Base-by-base conservation (phyloP, 768 basidiomycete species). In the Naematelia encephala region DNA sequence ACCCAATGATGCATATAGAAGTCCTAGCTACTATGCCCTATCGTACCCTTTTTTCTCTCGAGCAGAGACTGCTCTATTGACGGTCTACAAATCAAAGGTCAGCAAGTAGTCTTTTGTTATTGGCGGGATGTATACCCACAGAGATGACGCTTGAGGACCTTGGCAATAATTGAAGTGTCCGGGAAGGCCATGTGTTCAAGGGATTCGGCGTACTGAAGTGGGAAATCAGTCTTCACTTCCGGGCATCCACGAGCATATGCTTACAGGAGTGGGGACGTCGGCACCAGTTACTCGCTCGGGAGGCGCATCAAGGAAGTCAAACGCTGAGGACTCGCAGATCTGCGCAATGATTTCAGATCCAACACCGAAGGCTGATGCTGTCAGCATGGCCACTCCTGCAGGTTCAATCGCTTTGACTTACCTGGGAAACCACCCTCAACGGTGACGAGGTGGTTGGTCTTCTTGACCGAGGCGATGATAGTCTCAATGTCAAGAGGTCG, bases 281-380 rank as follows among this genome's bases (percentile, higher is more conserved):
- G 96, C 93, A 70, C 96, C 96, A 62, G 96, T 98, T 64, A 99
- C 82, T 62, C 96, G 87, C 82, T 99, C 96, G 55, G 97, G 90
- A 13, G 96, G 92, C 19, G 94, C 93, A 80, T 99, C 96, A 30
- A 99, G 87, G 81, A 91, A 97, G 80, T 98, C 92, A 75, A 94
- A 99, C 2, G 92, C 94, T 71, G 96, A 91, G 68, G 90, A 90
- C 83, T 99, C 96, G 56, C 94, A 83, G 68, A 98, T 91, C 79
- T 98, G 93, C 13, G 96, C 96, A 67, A 90, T 90, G 71, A 99
- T 94, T 80, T 99, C 96, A 69, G 91, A 93, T 65, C 96, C 96
- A 56, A 99, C 94, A 81, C 96, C 91, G 78, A 97, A 98, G 51
- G 84, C 87, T 72, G 27, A 8, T 10, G 8, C 34, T 4, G 19